These are phyloP conservation scores for Fistulina hepatica DNA, from an alignment of 1,284 basidiomycete genomes.

Conservation along the genomic window DNA sequence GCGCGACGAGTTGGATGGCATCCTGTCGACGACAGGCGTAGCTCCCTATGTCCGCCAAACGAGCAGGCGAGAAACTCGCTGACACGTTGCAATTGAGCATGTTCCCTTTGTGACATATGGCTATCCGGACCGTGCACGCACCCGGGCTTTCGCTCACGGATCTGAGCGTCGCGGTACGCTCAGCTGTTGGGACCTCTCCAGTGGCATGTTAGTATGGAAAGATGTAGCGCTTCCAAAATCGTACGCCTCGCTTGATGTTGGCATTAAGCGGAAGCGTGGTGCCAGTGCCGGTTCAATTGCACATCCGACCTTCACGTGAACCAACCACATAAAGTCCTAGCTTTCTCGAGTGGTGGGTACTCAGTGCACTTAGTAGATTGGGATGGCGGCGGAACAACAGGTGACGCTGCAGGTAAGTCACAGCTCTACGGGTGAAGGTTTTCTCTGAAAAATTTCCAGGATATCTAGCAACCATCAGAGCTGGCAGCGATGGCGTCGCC, in stretches of 20 bases:
- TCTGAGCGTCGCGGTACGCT: slow-evolving; percentile 76
- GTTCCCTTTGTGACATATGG: slow-evolving; percentile 75
- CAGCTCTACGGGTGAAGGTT: slow-evolving; percentile 56
- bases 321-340: too few relatives aligned
- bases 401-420: slow-evolving; percentile 77
- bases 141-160: slow-evolving; percentile 78
- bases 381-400: slow-evolving; percentile 70
- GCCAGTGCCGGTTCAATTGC: too few relatives aligned
- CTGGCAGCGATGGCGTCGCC: slow-evolving; percentile 44
- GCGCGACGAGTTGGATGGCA: not conserved
- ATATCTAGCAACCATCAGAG: slow-evolving; percentile 7
- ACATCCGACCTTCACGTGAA: too few relatives aligned
- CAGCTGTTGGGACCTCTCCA: slow-evolving; percentile 88
- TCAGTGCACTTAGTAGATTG: slow-evolving; percentile 92
- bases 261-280: too few relatives aligned
- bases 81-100: slow-evolving; percentile 59
- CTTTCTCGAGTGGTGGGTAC: too few relatives aligned
- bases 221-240: too few relatives aligned
- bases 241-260: too few relatives aligned
- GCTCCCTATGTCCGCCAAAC: too few relatives aligned
- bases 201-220: slow-evolving; percentile 55
- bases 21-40: not conserved
- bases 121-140: slow-evolving; percentile 87
- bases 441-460: too few relatives aligned
- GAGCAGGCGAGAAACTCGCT: not conserved